Base-by-base conservation (phyloP, 306 rosid species). In the Aeschynomene evenia region DNA sequence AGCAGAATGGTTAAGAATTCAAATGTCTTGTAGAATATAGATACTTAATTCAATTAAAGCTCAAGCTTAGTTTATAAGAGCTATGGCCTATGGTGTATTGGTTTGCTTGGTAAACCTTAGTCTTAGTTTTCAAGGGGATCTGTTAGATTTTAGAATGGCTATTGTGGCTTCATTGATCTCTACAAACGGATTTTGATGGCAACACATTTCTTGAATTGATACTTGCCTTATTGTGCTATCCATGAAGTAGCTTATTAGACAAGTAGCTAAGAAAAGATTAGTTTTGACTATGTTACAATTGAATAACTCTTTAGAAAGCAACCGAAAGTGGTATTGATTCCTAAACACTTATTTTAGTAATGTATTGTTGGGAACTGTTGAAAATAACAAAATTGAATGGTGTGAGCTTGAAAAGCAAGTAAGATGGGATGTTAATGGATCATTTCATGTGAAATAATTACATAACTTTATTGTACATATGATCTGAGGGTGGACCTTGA, bases 141-240 rank as follows among this genome's bases (percentile, higher is more conserved):
- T 34, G 33, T 43, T 23, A 40, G 48, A 77, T 63, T 63, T 77
- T 65, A 56, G 43, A 15, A 29, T 65, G 51, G 29, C 37, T 14
- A 28, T 31, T 33, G 21, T 45, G n/a, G 53, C 18, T 15, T 52
- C 52, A 66, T 20, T 57, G 57, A 63, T 59, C 33, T 37, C 4
- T 28, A 12, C 43, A 12, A 26, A 24, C 11, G 37, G 50, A 59
- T 40, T 45, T 40, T 33, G 55, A 16, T 7, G 64, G 5, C 58
- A 22, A 21, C 10, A 54, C 56, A 22, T 40, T 33, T 15, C 18
- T n/a, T 51, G 26, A 31, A 49, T 28, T 69, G 73, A 63, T 79
- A 11, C 63, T 63, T 61, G 42, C 50, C 69, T 54, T 74, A 4
- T 51, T 61, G 61, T 56, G 16, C 53, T 15, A 11, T 23, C 15